Evolutionary conservation across 225 moss, liverwort and hornwort genomes (phyloP).

Genomic region (Antitrichia curtipendula): DNA sequence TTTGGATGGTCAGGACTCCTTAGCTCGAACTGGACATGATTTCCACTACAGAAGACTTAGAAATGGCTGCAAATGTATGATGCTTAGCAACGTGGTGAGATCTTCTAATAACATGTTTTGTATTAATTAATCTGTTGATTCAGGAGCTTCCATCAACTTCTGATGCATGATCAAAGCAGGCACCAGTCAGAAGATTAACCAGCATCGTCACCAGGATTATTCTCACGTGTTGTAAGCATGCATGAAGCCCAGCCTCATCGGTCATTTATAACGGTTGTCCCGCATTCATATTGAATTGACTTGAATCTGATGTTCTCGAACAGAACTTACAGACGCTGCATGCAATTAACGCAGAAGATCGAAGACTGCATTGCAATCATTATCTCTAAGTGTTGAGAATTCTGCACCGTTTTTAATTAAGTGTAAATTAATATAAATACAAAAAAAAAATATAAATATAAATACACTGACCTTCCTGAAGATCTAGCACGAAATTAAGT

Average conservation of each 20-base stretch:
- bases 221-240: neutral
- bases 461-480: neutral
- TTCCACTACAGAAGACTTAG: neutral
- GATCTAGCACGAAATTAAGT: neutral
- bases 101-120: neutral
- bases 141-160: neutral
- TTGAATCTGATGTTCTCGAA: neutral
- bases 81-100: neutral
- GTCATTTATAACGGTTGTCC: neutral
- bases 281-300: neutral
- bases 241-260: neutral
- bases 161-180: neutral
- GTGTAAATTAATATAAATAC: neutral
- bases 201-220: neutral
- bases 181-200: neutral
- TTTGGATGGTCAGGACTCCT: neutral
- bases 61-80: neutral
- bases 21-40: neutral
- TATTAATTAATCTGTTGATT: neutral
- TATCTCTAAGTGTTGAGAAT: neutral
- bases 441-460: too few relatives aligned
- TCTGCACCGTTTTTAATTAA: neutral
- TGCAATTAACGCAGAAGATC: neutral
- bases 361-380: neutral
- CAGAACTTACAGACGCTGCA: neutral